These are phyloP conservation scores for Micractinium conductrix DNA, from an alignment of 139 green algal genomes.

Conservation along the genomic window DNA sequence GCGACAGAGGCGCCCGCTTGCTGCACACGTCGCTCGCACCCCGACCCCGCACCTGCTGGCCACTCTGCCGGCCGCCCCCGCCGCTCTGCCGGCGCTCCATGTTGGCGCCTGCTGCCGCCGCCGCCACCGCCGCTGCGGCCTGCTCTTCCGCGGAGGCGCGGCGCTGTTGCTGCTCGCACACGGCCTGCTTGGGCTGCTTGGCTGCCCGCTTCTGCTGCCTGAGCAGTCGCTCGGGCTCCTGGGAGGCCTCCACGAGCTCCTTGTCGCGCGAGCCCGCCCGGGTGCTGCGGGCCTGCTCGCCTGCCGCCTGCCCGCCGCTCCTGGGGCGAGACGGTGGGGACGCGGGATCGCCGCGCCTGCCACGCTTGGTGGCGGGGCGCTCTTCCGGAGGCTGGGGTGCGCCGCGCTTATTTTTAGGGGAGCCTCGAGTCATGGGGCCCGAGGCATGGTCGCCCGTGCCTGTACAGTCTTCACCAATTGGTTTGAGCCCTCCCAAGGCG, in stretches of 20 bases:
- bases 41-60: background rate
- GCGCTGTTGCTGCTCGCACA: background rate
- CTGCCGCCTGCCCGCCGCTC: too few relatives aligned
- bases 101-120: background rate
- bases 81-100: conserved; percentile 5
- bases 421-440: too few relatives aligned
- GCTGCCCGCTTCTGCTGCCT: background rate
- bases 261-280: background rate
- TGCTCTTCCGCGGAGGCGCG: background rate
- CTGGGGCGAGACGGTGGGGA: too few relatives aligned
- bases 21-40: background rate
- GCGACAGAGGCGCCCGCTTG: background rate
- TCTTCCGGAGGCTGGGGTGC: too few relatives aligned
- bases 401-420: too few relatives aligned
- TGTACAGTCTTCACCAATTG: too few relatives aligned
- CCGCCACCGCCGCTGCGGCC: background rate
- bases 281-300: too few relatives aligned
- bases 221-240: conserved; percentile 6
- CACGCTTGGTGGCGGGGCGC: too few relatives aligned
- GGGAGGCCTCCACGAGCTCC: background rate
- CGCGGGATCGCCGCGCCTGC: too few relatives aligned
- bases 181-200: background rate
- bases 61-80: background rate
- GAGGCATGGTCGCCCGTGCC: too few relatives aligned
- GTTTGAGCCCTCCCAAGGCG: too few relatives aligned